Evolutionary conservation across 2,329 filamentous ascomycete species (phyloP), one percentile per base, ranked within the genome.

Genomic region (Ophiocordyceps robertsii): DNA sequence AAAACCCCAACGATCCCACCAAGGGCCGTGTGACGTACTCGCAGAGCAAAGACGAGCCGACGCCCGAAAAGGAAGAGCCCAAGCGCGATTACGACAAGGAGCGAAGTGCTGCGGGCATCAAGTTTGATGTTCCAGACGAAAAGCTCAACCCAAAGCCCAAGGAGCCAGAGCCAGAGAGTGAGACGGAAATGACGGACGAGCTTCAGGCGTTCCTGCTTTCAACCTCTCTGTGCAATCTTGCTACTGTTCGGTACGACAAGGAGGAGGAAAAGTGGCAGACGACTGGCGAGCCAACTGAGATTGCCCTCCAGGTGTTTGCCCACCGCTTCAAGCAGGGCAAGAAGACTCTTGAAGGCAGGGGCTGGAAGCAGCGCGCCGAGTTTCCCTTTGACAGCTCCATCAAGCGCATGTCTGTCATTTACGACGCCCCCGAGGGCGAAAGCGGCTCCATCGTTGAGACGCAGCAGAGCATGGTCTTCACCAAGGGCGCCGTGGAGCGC

Each of bases 381-480:
- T 84, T 84, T 47, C 82, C 82, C n/a, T 89, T 88, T 53, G 82
- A 88, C 58, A 84, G 80, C 43, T 73, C 72, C 51, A 77, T 86
- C 56, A 88, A 88, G 70, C 78, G 80, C 52, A 88, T 88, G 83
- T 84, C 80, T 9, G 82, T 87, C 43, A 71, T 87, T 38, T 86
- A 84, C 60, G 68, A 75, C 39, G 62, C 61, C 6, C 71, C 72
- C 1, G 49, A 54, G 6, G 56, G 57, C 8, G 63, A 68, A 31
- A 59, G 56, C 3, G 56, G 56, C 10, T 62, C 56, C 17, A 59
- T 67, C 11, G 54, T 63, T 13, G 56, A 64, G n/a, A 52, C 59
- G 1, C 54, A 63, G 5, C 66, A 64, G 50, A 75, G 72, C 49
- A 54, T 74, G 46, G 66, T 80, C 6, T 78, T 77, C 49, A 75